Evolutionary conservation across 2,329 filamentous ascomycete genomes (phyloP).

Genomic region (Aureobasidium sp.): DNA sequence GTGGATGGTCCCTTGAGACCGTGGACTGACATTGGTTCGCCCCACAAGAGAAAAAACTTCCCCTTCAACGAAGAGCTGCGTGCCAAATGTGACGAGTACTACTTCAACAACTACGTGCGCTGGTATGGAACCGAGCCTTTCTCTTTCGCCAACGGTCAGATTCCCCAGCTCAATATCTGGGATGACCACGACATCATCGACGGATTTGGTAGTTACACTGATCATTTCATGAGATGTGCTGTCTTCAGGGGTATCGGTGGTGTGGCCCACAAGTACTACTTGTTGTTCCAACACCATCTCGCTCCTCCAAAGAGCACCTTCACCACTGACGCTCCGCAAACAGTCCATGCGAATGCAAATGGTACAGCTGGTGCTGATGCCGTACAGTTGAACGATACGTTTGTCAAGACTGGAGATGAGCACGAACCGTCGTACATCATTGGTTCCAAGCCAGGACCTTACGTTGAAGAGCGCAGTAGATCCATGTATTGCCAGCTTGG

Average conservation of each 20-base stretch:
- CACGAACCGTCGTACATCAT: constrained; percentile 70
- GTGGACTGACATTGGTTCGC: constrained; percentile 55
- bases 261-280: constrained; percentile 49
- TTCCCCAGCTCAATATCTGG: constrained; percentile 58
- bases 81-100: constrained; percentile 52
- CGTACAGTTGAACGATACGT: constrained; percentile 65
- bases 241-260: constrained; percentile 60
- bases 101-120: constrained; percentile 52
- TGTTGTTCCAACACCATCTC: constrained; percentile 64
- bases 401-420: constrained; percentile 51
- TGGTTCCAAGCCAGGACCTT: constrained; percentile 61
- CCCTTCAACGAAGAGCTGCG: constrained; percentile 58
- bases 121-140: constrained; percentile 65
- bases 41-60: constrained; percentile 50
- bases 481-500: constrained; percentile 57
- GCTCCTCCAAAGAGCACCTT: constrained; percentile 79
- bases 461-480: constrained; percentile 53
- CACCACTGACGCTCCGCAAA: constrained; percentile 61
- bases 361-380: constrained; percentile 53
- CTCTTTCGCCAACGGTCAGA: constrained; percentile 50
- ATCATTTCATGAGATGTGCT: constrained; percentile 57
- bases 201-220: constrained; percentile 57
- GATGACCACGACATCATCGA: constrained; percentile 61
- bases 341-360: constrained; percentile 31
- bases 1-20: constrained; percentile 69